These are phyloP conservation scores for Alternaria triticina DNA, from an alignment of 2,329 filamentous ascomycete species.

Conservation along the genomic window DNA sequence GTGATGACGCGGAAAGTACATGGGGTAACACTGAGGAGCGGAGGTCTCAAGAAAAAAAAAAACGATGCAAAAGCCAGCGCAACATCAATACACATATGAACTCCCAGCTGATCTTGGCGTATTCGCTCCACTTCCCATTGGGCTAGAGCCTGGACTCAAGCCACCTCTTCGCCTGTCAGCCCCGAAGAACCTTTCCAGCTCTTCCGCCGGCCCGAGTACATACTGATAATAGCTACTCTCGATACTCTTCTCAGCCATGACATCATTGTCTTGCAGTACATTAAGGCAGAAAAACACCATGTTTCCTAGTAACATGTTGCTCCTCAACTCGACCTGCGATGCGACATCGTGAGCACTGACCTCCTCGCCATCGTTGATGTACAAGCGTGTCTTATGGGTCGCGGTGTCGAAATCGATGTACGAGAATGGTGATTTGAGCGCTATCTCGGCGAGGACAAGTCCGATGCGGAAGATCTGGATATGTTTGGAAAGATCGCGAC, in stretches of 20 bases:
- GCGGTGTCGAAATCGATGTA: constrained; percentile 21
- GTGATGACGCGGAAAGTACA: neutral
- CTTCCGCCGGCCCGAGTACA: constrained; percentile 27
- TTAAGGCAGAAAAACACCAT: constrained; percentile 33
- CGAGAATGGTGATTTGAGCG: constrained; percentile 24
- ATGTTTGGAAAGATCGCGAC: constrained; percentile 24
- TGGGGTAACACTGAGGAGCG: neutral
- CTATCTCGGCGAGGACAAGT: constrained; percentile 32
- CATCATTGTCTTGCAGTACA: constrained; percentile 22
- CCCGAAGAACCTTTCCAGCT: constrained; percentile 23
- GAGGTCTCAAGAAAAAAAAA: neutral
- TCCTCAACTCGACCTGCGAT: constrained; percentile 27
- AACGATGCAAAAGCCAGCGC: neutral
- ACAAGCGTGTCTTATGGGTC: constrained; percentile 19
- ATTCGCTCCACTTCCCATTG: constrained; percentile 4
- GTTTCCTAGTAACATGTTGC: constrained; percentile 28
- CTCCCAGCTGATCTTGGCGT: constrained; percentile 11
- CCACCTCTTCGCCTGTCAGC: constrained; percentile 13
- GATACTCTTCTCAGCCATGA: constrained; percentile 24
- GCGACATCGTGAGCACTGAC: constrained; percentile 27
- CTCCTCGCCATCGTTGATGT: constrained; percentile 18
- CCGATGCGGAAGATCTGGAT: constrained; percentile 37
- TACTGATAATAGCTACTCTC: constrained; percentile 27
- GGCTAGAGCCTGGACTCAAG: constrained; percentile 9
- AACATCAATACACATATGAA: neutral